Evolutionary conservation across 2,329 filamentous ascomycete genomes (phyloP).

Genomic region (Sporothrix globosa): DNA sequence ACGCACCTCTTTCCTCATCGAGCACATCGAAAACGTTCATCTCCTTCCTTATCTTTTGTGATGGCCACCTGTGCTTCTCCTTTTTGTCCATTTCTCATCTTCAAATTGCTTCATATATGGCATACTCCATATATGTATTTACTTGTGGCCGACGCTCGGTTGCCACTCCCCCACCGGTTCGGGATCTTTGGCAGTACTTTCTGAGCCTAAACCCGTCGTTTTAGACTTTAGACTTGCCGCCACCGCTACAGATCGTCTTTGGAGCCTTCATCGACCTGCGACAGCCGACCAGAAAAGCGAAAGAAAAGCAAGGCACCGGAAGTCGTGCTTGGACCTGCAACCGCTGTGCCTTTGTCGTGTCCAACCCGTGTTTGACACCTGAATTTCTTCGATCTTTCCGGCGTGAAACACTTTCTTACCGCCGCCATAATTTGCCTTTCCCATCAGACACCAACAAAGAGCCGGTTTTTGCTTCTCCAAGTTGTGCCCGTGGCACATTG

Average conservation of each 20-base stretch:
- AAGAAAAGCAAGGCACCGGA: slow-evolving; percentile 22
- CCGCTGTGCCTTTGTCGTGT: not conserved
- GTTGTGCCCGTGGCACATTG: slow-evolving; percentile 11
- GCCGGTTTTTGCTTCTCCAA: not conserved
- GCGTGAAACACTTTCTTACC: too few species aligned
- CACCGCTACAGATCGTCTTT: slow-evolving; percentile 3
- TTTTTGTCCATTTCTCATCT: not conserved
- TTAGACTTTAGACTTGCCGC: slow-evolving; percentile 11
- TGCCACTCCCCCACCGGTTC: not conserved
- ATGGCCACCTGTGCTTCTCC: not conserved
- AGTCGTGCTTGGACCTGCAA: slow-evolving; percentile 13
- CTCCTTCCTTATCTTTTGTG: slow-evolving; percentile 14
- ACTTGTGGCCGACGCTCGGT: not conserved
- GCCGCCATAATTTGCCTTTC: not conserved
- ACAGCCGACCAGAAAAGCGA: not conserved
- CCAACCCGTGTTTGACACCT: not conserved
- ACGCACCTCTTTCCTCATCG: not conserved
- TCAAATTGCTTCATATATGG: not conserved
- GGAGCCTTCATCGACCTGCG: slow-evolving; percentile 14
- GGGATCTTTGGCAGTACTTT: not conserved
- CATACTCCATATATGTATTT: not conserved
- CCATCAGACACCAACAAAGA: slow-evolving; percentile 7
- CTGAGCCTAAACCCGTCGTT: not conserved
- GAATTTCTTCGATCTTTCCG: not conserved
- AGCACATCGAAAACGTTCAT: not conserved